A percentile compares a stretch with the other conserved stretches of the same genome.
Conservation (phyloP, 345 rosid species). For the Mercurialis annua region DNA sequence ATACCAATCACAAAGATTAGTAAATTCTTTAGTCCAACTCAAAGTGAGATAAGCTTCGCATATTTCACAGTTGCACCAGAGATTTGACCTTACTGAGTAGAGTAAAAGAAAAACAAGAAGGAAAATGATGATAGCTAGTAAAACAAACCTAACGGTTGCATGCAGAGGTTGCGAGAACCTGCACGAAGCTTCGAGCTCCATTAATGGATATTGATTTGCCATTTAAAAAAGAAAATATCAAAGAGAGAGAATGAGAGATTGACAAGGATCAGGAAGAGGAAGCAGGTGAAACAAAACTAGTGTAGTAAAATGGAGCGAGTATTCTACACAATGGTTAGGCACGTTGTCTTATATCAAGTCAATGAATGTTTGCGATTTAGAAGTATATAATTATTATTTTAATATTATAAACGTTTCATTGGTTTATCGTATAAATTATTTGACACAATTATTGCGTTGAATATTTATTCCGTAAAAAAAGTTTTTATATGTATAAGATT, state of each 20-base stretch:
- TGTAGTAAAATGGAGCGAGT: no score
- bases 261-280: not conserved
- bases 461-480: no score
- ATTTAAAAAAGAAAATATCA: not conserved
- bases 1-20: conserved; percentile 75
- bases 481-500: no score
- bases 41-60: conserved; percentile 54
- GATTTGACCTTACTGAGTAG: conserved; percentile 26
- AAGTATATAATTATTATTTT: no score
- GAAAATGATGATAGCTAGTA: not conserved
- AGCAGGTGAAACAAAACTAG: not conserved
- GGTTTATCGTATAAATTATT: no score
- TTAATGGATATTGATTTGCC: not conserved
- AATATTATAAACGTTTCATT: no score
- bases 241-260: not conserved
- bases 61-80: conserved; percentile 65
- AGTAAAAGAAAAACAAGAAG: conserved; percentile 20
- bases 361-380: no score
- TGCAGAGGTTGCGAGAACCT: not conserved
- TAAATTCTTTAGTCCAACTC: conserved; percentile 51
- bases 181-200: conserved; percentile 2
- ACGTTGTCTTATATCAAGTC: no score
- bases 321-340: no score
- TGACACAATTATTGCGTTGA: no score
- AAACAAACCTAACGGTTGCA: not conserved